These are phyloP conservation scores for Cladosporium sp. DNA, from an alignment of 2,329 filamentous ascomycete species.

Conservation along the genomic window DNA sequence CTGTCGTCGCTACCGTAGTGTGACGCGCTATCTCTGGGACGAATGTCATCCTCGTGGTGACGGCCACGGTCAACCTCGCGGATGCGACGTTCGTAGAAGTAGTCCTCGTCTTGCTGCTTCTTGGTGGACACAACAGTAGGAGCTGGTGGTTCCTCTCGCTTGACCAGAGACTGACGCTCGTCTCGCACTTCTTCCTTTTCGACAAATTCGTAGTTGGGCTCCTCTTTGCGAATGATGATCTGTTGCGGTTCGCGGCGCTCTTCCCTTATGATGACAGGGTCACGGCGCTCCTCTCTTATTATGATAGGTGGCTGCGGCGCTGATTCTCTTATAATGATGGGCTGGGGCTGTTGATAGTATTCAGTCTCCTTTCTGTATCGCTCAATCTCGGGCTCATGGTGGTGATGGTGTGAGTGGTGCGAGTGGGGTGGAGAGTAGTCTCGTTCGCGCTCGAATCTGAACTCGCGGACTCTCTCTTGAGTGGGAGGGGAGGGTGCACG, in stretches of 20 bases:
- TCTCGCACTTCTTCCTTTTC: slow-evolving; percentile 53
- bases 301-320: slow-evolving; percentile 46
- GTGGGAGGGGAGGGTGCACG: slow-evolving; percentile 38
- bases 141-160: slow-evolving; percentile 37
- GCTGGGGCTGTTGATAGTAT: slow-evolving; percentile 45
- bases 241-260: slow-evolving; percentile 41
- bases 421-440: slow-evolving; percentile 39
- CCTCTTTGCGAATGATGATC: slow-evolving; percentile 48
- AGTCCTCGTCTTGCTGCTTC: slow-evolving; percentile 50
- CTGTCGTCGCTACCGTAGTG: slow-evolving; percentile 60
- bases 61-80: slow-evolving; percentile 51
- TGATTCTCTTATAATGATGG: slow-evolving; percentile 50
- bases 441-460: slow-evolving; percentile 50
- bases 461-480: slow-evolving; percentile 47
- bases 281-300: slow-evolving; percentile 49
- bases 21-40: slow-evolving; percentile 51
- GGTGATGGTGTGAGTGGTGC: slow-evolving; percentile 40
- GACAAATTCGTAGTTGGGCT: slow-evolving; percentile 57
- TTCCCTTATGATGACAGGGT: slow-evolving; percentile 47
- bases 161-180: slow-evolving; percentile 42
- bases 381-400: slow-evolving; percentile 44
- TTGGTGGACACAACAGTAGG: slow-evolving; percentile 14
- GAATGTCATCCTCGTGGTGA: slow-evolving; percentile 41
- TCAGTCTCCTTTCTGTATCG: slow-evolving; percentile 52
- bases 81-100: slow-evolving; percentile 57